These are phyloP conservation scores for Dendrobium officinale DNA, from an alignment of 106 monocot genomes.

Conservation along the genomic window DNA sequence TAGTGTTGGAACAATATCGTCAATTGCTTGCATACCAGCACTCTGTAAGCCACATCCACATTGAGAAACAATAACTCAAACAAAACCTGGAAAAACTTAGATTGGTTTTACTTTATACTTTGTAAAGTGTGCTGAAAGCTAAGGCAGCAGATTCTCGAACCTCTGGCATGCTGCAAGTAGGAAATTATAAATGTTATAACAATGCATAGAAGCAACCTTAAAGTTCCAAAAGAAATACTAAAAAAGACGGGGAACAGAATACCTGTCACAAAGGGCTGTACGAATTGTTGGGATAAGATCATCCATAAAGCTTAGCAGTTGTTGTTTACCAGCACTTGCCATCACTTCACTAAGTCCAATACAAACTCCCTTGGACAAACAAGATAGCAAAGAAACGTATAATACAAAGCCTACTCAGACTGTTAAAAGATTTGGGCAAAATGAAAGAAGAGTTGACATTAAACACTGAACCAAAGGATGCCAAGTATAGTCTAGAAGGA, in stretches of 20 bases:
- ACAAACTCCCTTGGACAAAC: constrained; percentile 66
- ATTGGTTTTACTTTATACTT: constrained; percentile 40
- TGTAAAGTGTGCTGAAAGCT: constrained; percentile 99
- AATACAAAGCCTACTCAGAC: neutral
- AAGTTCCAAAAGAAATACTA: neutral
- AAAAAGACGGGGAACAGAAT: constrained; percentile 12
- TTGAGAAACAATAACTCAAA: neutral
- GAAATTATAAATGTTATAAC: neutral
- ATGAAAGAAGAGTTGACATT: neutral
- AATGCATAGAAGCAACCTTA: neutral
- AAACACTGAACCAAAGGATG: neutral
- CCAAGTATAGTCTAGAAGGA: neutral
- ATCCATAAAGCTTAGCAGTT: constrained; percentile 86
- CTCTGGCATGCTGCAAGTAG: constrained; percentile 50
- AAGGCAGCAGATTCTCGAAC: constrained; percentile 95
- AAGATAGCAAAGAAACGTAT: neutral
- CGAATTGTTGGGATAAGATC: constrained; percentile 94
- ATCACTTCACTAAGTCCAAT: constrained; percentile 98
- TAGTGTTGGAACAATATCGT: constrained; percentile 93
- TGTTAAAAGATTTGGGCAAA: neutral
- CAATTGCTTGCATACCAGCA: constrained; percentile 99
- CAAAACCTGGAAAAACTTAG: neutral
- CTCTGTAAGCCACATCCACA: constrained; percentile 32
- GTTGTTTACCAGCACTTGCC: constrained; percentile 93
- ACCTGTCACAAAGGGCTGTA: constrained; percentile 98